phyloP scores from a whole-genome alignment of 495 filamentous ascomycete genomes.

The Hypoxylon fragiforme region DNA sequence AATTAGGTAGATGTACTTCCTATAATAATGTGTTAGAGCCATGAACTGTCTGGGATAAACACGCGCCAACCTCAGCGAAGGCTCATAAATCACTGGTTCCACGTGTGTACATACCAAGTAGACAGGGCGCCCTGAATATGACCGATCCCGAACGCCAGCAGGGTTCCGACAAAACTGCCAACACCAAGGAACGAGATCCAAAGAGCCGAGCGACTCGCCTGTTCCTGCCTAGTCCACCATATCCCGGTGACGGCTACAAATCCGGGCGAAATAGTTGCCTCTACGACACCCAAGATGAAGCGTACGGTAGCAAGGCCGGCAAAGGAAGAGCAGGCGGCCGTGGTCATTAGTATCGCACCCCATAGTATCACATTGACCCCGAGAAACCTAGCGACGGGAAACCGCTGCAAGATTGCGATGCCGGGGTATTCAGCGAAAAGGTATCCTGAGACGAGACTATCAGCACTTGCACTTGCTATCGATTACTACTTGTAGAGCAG shows the following conservation, averaged over 20 bases:
- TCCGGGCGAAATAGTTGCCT: conserved; percentile 29
- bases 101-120: conserved; percentile 41
- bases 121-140: conserved; percentile 31
- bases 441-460: conserved; percentile 23
- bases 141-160: conserved; percentile 31
- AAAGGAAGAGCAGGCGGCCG: conserved; percentile 32
- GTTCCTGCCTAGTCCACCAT: conserved; percentile 32
- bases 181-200: conserved; percentile 49
- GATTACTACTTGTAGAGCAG: no score
- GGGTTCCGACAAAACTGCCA: conserved; percentile 32
- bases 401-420: conserved; percentile 51
- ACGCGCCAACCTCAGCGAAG: no score
- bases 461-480: not conserved
- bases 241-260: conserved; percentile 31
- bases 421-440: conserved; percentile 53
- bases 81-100: no score
- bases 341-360: conserved; percentile 24
- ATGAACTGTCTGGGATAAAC: no score
- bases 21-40: conserved; percentile 1
- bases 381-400: conserved; percentile 53
- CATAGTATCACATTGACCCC: conserved; percentile 24
- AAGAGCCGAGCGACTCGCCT: conserved; percentile 43
- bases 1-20: conserved; percentile 48
- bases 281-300: conserved; percentile 28
- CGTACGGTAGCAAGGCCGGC: conserved; percentile 24